Percentiles rank a stretch among this genome's conserved stretches.
phyloP scores from a whole-genome alignment of 148 eudicot genomes.

The Camellia lanceoleosa region DNA sequence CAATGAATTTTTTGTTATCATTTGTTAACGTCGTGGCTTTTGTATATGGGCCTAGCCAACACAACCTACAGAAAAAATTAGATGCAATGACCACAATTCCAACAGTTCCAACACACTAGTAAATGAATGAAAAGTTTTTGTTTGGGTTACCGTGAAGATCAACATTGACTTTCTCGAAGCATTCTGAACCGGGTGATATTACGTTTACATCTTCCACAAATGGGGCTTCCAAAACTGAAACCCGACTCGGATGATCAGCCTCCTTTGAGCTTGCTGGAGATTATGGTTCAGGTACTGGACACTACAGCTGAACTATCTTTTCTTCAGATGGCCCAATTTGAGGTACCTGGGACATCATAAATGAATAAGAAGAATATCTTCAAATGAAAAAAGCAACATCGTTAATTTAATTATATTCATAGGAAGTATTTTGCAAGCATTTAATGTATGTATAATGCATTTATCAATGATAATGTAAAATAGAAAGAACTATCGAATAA shows the following conservation, averaged over 20 bases:
- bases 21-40: neutral
- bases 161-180: conserved; percentile 77
- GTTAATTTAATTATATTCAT: conserved; percentile 2
- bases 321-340: conserved; percentile 26
- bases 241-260: conserved; percentile 73
- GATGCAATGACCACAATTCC: neutral
- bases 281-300: conserved; percentile 47
- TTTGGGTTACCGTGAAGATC: conserved; percentile 65
- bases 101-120: neutral
- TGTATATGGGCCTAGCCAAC: neutral
- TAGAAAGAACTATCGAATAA: neutral
- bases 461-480: neutral
- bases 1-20: neutral
- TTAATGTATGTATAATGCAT: neutral
- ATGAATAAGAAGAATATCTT: neutral
- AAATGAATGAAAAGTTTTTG: conserved; percentile 10
- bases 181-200: conserved; percentile 67
- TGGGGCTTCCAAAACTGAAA: conserved; percentile 69
- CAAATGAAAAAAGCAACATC: conserved; percentile 8
- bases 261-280: conserved; percentile 66
- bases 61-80: neutral
- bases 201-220: conserved; percentile 43
- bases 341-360: conserved; percentile 37
- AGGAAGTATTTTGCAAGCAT: neutral
- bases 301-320: conserved; percentile 30